Percentiles rank a stretch among this genome's conserved stretches.
Conservation (phyloP, 208 protist species). For the Acanthamoeba divionensis region DNA sequence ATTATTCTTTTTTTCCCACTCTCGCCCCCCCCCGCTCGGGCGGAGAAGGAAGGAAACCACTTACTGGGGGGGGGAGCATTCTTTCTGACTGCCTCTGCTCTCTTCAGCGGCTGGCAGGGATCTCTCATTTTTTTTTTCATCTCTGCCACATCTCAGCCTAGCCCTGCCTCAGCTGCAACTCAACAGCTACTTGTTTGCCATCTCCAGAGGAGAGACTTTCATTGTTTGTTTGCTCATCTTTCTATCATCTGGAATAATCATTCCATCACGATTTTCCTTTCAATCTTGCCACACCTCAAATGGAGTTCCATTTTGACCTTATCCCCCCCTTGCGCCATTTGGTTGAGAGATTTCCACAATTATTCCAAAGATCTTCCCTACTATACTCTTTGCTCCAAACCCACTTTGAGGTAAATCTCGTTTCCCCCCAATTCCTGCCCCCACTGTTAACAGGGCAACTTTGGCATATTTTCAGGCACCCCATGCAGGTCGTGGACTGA, state of each 20-base stretch:
- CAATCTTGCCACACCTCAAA: background rate
- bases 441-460: background rate
- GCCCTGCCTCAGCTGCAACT: no score
- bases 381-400: background rate
- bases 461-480: background rate
- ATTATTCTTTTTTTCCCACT: no score
- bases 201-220: background rate
- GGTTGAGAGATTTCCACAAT: background rate
- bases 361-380: background rate
- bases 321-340: background rate
- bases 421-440: background rate
- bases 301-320: slow-evolving; percentile 42
- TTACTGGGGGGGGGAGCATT: no score
- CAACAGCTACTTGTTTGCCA: no score
- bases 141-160: no score
- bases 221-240: background rate
- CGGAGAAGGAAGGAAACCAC: no score
- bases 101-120: no score
- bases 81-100: no score
- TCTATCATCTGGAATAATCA: no score
- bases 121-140: no score
- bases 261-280: background rate
- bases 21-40: no score
- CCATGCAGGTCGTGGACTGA: background rate
- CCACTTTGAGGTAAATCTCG: background rate